Percentiles rank a stretch among this genome's conserved stretches.
phyloP scores from a whole-genome alignment of 257 asterid species.

The Parsonsia alboflavescens region DNA sequence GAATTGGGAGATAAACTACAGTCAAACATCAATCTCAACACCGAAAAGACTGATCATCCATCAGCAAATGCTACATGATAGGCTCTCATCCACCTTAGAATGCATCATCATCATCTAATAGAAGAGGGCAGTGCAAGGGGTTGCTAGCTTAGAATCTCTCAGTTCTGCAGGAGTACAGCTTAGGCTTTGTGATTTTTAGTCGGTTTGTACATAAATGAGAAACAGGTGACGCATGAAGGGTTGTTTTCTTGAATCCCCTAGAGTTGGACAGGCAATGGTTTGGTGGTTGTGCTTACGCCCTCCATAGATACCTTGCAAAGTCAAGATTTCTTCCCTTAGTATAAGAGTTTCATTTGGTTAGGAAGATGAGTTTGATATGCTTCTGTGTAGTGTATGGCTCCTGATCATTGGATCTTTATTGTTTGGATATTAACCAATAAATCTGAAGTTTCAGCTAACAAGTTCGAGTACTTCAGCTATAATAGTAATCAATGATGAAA shows the following conservation, averaged over 20 bases:
- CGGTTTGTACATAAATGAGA: conserved; percentile 4
- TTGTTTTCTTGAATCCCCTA: neutral
- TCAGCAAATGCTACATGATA: neutral
- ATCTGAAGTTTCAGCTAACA: neutral
- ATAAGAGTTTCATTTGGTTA: neutral
- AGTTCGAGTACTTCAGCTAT: too few relatives aligned
- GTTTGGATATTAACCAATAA: neutral
- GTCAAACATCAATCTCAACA: conserved; percentile 4
- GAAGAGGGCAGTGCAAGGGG: neutral
- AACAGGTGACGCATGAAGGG: neutral
- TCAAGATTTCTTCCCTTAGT: neutral
- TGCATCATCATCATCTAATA: neutral
- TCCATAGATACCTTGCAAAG: neutral
- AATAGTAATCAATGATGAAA: too few relatives aligned
- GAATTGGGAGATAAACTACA: conserved; percentile 1
- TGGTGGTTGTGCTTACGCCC: neutral
- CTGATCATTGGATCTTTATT: neutral
- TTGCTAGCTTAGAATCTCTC: neutral
- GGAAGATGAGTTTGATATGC: neutral
- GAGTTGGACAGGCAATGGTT: neutral
- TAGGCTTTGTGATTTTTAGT: neutral
- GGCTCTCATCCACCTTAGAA: neutral
- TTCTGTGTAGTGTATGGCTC: neutral
- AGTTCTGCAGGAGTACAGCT: neutral
- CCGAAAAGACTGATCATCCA: neutral